Evolutionary conservation across 2,329 filamentous ascomycete species (phyloP).

Genomic region (Trichophyton rubrum): DNA sequence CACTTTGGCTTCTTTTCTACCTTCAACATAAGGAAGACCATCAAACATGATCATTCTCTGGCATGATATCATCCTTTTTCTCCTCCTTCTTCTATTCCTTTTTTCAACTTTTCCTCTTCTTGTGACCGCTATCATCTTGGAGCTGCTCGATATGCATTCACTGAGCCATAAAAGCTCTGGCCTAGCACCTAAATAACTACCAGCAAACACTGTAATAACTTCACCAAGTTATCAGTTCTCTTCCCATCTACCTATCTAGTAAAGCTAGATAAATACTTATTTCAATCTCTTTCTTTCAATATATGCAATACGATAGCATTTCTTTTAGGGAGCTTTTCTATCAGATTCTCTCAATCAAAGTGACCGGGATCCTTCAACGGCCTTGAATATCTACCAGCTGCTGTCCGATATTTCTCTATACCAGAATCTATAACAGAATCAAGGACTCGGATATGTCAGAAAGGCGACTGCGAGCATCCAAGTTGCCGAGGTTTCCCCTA

Average conservation of each 20-base stretch:
- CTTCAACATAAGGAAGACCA: neutral
- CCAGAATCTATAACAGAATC: neutral
- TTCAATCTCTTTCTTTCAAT: neutral
- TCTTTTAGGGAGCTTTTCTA: neutral
- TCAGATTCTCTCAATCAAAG: neutral
- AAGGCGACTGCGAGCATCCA: conserved; percentile 5
- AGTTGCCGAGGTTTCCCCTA: conserved; percentile 7
- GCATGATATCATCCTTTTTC: neutral
- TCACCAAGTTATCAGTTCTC: neutral
- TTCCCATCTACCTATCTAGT: neutral
- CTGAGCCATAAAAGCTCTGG: neutral
- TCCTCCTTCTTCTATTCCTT: neutral
- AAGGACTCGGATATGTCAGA: neutral
- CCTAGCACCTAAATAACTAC: neutral
- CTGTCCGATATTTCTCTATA: too few relatives aligned
- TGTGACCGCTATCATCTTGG: neutral
- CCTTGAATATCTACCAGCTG: too few relatives aligned
- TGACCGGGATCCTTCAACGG: neutral
- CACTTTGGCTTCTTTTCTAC: neutral
- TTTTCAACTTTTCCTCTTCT: too few relatives aligned
- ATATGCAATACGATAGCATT: neutral
- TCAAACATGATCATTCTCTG: too few relatives aligned
- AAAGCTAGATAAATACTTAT: neutral
- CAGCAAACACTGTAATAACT: neutral
- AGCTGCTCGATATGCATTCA: neutral